Base-by-base conservation (phyloP, 2,329 filamentous ascomycete species). In the Neopestalotiopsis rosae region DNA sequence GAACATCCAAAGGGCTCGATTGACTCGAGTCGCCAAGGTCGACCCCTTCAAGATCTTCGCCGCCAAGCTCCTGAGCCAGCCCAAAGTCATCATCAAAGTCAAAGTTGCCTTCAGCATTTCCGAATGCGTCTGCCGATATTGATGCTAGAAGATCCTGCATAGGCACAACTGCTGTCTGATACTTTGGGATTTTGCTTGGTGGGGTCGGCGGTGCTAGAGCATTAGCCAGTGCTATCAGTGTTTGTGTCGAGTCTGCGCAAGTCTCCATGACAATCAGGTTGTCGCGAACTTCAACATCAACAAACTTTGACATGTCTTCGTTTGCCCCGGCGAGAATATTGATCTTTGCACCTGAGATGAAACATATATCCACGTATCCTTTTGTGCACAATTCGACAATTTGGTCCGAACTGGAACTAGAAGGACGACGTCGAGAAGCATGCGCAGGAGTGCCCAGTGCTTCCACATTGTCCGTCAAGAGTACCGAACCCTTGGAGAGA, bases 191-290 rank as follows among this genome's bases (percentile, higher is more conserved):
- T 70, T 92, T 94, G 75, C 89, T 95, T 1, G 95, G 94, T 0
- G 94, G 92, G 7, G 90, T 91, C 1, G 96, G 95, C 4, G 95
- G 96, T 49, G 91, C 90, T 4, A 99, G 85, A 0, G 92, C 94
- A 75, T 92, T 94, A 17, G 95, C 82, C 57, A 97, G 87, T 1
- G 88, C 87, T 66, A 97, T 91, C 14, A 99, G 86, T 0, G 96
- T 99, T 78, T 98, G 94, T 0, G 94, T 98, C 1, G 96, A 99
- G 80, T 99, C 96, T 38, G 96, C 96, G 76, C 97, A 99, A 1
- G 95, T 97, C 80, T 99, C 96, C 6, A 99, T 83, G 42, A 99
- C 91, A 66, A 99, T 85, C 1, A 99, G 86, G 72, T 97, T 92
- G 75, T 97, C 95, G 70, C 90, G 90, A 61, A 98, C 83, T 71